Evolutionary conservation across 192 early-diverging fungal species (phyloP).

Genomic region (Podila horticola): DNA sequence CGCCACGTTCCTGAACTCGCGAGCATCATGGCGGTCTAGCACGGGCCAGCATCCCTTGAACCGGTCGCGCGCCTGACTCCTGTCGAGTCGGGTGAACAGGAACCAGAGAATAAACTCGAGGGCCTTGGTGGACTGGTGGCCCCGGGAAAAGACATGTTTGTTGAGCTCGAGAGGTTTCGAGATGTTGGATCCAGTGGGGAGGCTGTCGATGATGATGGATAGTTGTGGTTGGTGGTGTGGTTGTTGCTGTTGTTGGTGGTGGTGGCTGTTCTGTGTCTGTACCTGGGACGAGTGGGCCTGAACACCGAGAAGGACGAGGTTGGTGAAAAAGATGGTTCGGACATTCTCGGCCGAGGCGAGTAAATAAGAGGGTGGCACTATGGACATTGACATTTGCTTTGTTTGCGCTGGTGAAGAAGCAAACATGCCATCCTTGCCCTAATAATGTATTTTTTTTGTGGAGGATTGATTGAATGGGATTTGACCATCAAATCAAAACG

Average conservation of each 20-base stretch:
- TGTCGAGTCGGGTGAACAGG: conserved; percentile 57
- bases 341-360: conserved; percentile 29
- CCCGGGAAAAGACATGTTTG: conserved; percentile 59
- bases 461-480: not conserved
- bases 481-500: too few relatives aligned
- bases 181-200: conserved; percentile 2
- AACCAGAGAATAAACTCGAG: conserved; percentile 68
- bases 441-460: not conserved
- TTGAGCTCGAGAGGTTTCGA: conserved; percentile 54
- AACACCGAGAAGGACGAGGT: conserved; percentile 38
- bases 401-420: not conserved
- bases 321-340: conserved; percentile 39
- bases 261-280: not conserved
- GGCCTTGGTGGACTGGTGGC: conserved; percentile 65
- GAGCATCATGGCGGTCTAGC: conserved; percentile 59
- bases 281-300: conserved; percentile 18
- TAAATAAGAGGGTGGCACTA: not conserved
- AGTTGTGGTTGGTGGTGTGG: conserved; percentile 6
- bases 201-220: conserved; percentile 12
- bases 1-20: conserved; percentile 64
- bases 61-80: conserved; percentile 48
- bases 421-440: not conserved
- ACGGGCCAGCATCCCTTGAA: conserved; percentile 67
- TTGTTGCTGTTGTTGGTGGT: not conserved
- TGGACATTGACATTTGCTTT: conserved; percentile 5